Evolutionary conservation across 2,329 filamentous ascomycete species (phyloP).

Genomic region (Paramyrothecium roridum): DNA sequence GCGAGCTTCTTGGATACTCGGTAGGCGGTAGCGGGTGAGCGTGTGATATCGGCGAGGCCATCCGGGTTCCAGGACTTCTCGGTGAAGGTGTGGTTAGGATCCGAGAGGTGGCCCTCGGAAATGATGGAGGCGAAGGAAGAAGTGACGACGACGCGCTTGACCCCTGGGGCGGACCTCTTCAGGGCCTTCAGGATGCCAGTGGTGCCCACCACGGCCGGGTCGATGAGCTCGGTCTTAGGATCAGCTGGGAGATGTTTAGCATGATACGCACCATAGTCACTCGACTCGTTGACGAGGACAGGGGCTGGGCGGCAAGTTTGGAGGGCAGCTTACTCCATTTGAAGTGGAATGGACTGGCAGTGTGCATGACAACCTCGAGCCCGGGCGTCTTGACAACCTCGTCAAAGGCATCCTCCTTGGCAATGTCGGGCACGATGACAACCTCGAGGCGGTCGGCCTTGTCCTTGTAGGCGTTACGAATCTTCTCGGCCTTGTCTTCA

Average conservation of each 20-base stretch:
- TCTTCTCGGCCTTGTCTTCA: constrained; percentile 49
- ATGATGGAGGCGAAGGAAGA: constrained; percentile 54
- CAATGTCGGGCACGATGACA: constrained; percentile 74
- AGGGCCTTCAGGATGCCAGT: constrained; percentile 72
- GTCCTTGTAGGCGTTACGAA: constrained; percentile 45
- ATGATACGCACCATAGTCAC: background rate
- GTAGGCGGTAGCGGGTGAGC: constrained; percentile 42
- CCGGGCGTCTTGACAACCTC: constrained; percentile 49
- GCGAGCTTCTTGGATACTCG: constrained; percentile 53
- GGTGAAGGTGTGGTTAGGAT: constrained; percentile 38
- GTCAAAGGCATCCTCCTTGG: constrained; percentile 70
- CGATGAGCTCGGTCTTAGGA: constrained; percentile 50
- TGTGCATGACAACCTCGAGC: constrained; percentile 57
- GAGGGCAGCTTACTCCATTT: constrained; percentile 33
- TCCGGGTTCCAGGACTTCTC: constrained; percentile 54
- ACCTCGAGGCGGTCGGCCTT: constrained; percentile 41
- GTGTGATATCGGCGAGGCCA: constrained; percentile 39
- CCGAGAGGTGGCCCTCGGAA: constrained; percentile 28
- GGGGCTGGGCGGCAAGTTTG: background rate
- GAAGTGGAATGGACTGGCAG: constrained; percentile 58
- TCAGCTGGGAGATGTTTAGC: constrained; percentile 28
- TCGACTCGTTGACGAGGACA: background rate
- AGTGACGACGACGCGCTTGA: constrained; percentile 69
- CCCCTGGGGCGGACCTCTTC: constrained; percentile 51
- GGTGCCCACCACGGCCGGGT: constrained; percentile 56